Base-by-base conservation (phyloP, 129 eudicot species). In the Cynara cardunculus region DNA sequence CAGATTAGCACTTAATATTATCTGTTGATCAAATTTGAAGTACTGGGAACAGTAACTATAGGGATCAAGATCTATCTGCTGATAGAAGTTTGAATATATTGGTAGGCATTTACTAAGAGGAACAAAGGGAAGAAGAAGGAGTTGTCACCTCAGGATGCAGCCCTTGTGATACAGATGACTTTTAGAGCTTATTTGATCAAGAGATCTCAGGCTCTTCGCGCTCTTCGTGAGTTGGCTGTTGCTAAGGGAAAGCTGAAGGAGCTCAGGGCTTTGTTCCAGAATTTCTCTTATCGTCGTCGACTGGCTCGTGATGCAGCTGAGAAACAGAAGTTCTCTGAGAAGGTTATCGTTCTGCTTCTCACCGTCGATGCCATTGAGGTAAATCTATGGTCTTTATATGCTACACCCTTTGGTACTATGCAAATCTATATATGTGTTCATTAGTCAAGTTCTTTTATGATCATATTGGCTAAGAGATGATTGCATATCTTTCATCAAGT, bases 351-450 rank as follows among this genome's bases (percentile, higher is more conserved):
- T 65, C 83, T 94, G 27, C 97, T 94, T 68, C 94, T 94, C 75
- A 95, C 99, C 21, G 97, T 95, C 80, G 99, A 95, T 79, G 94
- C 97, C 85, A 92, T 95, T 64, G 99, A 92, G 99, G 96, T 87
- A 88, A n/a, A 25, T 74, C 0, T 22, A 74, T 28, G 14, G 19
- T 67, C 14, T 69, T 78, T 49, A 35, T n/a, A 76, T 31, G 30
- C 19, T 62, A 41, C 14, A 7, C 53, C 53, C 53, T 41, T 13
- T 41, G 53, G 21, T 49, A 16, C 61, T 16, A 18, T 53, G 2
- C 21, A 2, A 10, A 41, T 41, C 11, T 41, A 39, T 10, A 41
- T 41, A 41, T 41, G 9, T 37, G 1, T 37, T 34, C 7, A 34
- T 37, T 13, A 37, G 8, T 37, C 46, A 37, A 34, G 35, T 32